A percentile compares a stretch with the other conserved stretches of the same genome.
Conservation (phyloP, 2,329 filamentous ascomycete species). For the Hypomyces perniciosus region DNA sequence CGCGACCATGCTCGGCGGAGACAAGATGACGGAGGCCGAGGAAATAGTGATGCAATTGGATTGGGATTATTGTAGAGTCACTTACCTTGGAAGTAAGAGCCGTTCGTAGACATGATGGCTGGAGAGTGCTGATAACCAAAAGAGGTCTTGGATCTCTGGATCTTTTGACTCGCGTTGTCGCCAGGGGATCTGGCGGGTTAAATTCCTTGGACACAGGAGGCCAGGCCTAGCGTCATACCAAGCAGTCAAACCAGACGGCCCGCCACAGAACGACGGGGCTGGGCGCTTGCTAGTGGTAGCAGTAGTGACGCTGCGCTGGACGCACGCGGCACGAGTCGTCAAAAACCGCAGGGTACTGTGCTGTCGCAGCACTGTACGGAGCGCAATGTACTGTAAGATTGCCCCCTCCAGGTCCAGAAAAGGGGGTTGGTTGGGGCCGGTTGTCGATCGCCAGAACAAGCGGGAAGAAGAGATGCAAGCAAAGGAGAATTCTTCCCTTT, state of each 20-base stretch:
- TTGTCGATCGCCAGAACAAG: background rate
- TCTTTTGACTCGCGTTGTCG: constrained; percentile 6
- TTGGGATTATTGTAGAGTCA: background rate
- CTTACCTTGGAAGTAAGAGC: constrained; percentile 12
- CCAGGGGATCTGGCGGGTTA: constrained; percentile 18
- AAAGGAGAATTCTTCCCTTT: no score
- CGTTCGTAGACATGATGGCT: constrained; percentile 12
- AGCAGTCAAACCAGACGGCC: constrained; percentile 18
- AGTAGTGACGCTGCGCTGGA: background rate
- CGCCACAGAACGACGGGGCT: background rate
- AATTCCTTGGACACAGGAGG: constrained; percentile 25
- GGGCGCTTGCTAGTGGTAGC: background rate
- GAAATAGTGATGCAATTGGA: background rate
- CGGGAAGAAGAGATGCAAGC: background rate
- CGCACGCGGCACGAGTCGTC: background rate
- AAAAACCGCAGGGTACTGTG: background rate
- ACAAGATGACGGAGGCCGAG: no score
- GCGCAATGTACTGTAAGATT: background rate
- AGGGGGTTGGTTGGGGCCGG: constrained; percentile 1
- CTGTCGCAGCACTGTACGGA: background rate
- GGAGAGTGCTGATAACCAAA: constrained; percentile 3
- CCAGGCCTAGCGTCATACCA: constrained; percentile 27
- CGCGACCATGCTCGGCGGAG: no score
- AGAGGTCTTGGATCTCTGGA: constrained; percentile 7
- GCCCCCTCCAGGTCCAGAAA: constrained; percentile 4